Base-by-base conservation (phyloP, 371 early-diverging fungal species). In the Mucor irregularis region DNA sequence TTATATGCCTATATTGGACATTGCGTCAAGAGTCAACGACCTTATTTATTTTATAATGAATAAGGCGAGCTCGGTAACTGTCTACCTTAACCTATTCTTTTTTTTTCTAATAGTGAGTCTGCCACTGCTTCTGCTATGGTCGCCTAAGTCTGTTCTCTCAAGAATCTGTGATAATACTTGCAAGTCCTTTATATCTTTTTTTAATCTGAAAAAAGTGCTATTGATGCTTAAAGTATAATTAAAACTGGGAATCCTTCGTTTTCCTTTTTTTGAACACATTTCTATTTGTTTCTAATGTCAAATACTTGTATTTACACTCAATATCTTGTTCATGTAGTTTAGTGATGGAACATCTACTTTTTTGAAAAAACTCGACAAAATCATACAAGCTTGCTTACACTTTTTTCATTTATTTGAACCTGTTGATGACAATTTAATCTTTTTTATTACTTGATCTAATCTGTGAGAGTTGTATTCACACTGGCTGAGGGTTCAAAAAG, bases 121-220 rank as follows among this genome's bases (percentile, higher is more conserved):
- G 61, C 72, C 64, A 76, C 76, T 70, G 76, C 76, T 42, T 76
- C 76, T 58, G 64, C 76, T 50, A 62, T 76, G 71, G 76, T 76
- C 43, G 76, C 73, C 42, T 76, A 76, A 72, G 53, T 53, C 7
- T 14, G 24, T 25, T 48, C 37, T 38, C 22, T 34, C 17, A 34
- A 42, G 42, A 42, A 42, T 3, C 42, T 42, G 13, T 24, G 13
- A 24, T 10, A n/a, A 7, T 42, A 40, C 28, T 50, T 42, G 4
- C 17, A 17, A 50, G 49, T 13, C 37, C 45, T 50, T 34, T 52
- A 25, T 59, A 59, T 59, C 59, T 59, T 59, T 59, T 59, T 59
- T 42, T 11, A 21, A 17, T 40, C 21, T 42, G 31, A 31, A 35
- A 16, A 10, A 25, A 42, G 21, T 42, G 21, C 4, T 17, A 21